phyloP scores from a whole-genome alignment of 495 filamentous ascomycete genomes.

The Chaetomium tenue region DNA sequence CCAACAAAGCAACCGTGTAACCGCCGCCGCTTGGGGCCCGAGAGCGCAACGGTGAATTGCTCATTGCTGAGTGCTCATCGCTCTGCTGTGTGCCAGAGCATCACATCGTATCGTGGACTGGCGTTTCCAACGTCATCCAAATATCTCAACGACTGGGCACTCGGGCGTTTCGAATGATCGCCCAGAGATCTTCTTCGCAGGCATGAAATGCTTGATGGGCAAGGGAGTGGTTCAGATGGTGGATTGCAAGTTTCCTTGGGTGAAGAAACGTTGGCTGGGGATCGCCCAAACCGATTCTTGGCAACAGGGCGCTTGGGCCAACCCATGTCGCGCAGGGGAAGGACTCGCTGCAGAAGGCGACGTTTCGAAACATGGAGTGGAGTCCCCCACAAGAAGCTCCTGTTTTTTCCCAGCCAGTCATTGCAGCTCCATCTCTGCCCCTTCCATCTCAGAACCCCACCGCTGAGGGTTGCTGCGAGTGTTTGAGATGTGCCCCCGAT shows the following conservation, averaged over 20 bases:
- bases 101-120: neutral
- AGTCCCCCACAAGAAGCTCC: slow-evolving; percentile 4
- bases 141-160: neutral
- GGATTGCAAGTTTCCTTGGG: slow-evolving; percentile 1
- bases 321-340: neutral
- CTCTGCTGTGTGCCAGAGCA: too few relatives aligned
- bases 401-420: slow-evolving; percentile 6
- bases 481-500: slow-evolving; percentile 29
- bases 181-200: neutral
- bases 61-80: too few relatives aligned
- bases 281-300: slow-evolving; percentile 17
- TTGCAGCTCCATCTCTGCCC: slow-evolving; percentile 1
- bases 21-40: neutral
- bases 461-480: slow-evolving; percentile 11
- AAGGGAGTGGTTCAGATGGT: neutral
- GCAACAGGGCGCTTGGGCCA: slow-evolving; percentile 5
- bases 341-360: slow-evolving; percentile 9
- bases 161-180: neutral
- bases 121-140: slow-evolving; percentile 10
- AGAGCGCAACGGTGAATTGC: neutral
- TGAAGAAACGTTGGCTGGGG: slow-evolving; percentile 13
- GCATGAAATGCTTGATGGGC: slow-evolving; percentile 1
- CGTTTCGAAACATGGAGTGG: slow-evolving; percentile 29
- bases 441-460: slow-evolving; percentile 16
- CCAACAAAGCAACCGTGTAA: neutral